phyloP scores from a whole-genome alignment of 345 rosid species.

The Mallotus nudiflorus region DNA sequence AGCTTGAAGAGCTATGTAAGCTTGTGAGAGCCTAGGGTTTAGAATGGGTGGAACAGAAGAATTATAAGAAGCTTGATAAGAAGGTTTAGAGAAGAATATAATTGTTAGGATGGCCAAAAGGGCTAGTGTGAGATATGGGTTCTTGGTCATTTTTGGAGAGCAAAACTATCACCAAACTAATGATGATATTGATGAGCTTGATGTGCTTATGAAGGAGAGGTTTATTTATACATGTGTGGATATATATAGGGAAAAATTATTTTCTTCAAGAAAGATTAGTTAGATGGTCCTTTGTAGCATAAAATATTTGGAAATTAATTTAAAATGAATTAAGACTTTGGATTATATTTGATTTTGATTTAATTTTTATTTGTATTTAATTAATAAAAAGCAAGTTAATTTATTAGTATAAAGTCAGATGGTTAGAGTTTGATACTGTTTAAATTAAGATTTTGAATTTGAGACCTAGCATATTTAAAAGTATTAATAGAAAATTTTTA shows the following conservation, averaged over 20 bases:
- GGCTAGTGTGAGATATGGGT: constrained; percentile 12
- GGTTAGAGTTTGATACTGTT: no score
- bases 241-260: no score
- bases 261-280: constrained; percentile 12
- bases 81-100: constrained; percentile 26
- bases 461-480: no score
- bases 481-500: no score
- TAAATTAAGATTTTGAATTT: no score
- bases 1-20: constrained; percentile 72
- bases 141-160: constrained; percentile 27
- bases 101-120: constrained; percentile 24
- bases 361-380: constrained; percentile 5
- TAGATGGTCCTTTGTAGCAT: constrained; percentile 13
- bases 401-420: no score
- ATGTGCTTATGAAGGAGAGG: background rate
- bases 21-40: constrained; percentile 68
- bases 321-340: background rate
- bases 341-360: no score
- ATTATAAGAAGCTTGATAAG: constrained; percentile 26
- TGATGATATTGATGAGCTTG: background rate
- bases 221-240: constrained; percentile 11
- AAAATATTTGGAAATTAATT: background rate
- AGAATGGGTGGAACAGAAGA: constrained; percentile 24
- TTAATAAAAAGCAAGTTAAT: no score
- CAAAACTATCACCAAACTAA: background rate